These are phyloP conservation scores for Colletotrichum destructivum DNA, from an alignment of 2,329 filamentous ascomycete genomes.

Conservation along the genomic window DNA sequence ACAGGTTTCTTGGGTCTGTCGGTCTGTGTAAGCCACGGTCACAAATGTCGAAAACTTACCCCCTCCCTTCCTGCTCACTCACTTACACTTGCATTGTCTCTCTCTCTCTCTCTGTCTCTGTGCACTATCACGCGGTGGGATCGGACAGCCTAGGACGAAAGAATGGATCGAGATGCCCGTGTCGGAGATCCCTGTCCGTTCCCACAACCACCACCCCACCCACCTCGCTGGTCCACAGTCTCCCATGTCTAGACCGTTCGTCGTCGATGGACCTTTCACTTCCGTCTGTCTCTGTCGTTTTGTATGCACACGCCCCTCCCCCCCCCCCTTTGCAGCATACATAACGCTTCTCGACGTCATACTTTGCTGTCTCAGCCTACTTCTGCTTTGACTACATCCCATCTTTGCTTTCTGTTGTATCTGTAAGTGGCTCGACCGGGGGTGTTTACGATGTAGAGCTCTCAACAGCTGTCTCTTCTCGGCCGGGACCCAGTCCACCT, in stretches of 20 bases:
- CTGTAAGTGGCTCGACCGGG: slow-evolving; percentile 7
- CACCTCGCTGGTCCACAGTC: slow-evolving; percentile 28
- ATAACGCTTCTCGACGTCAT: slow-evolving; percentile 28
- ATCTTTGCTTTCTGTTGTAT: not conserved
- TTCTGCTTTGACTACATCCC: slow-evolving; percentile 26
- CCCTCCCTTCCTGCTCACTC: not conserved
- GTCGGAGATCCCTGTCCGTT: slow-evolving; percentile 13
- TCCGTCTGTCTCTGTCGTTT: not conserved
- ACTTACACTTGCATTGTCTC: not conserved
- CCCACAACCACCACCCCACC: slow-evolving; percentile 6
- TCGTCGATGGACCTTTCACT: not conserved
- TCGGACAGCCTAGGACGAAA: not conserved
- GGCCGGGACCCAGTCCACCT: not conserved
- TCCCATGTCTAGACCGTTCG: slow-evolving; percentile 34
- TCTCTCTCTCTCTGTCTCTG: not conserved
- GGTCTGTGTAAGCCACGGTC: slow-evolving; percentile 12
- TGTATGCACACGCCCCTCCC: not conserved
- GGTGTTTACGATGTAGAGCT: not conserved
- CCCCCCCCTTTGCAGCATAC: not conserved
- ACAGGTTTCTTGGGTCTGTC: slow-evolving; percentile 16
- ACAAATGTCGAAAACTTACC: slow-evolving; percentile 8
- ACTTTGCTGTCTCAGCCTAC: not conserved
- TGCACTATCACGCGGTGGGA: not conserved
- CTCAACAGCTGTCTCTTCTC: not conserved
- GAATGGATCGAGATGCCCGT: slow-evolving; percentile 37